phyloP scores from a whole-genome alignment of 2,329 filamentous ascomycete species.

The Ceratocystis variospora region DNA sequence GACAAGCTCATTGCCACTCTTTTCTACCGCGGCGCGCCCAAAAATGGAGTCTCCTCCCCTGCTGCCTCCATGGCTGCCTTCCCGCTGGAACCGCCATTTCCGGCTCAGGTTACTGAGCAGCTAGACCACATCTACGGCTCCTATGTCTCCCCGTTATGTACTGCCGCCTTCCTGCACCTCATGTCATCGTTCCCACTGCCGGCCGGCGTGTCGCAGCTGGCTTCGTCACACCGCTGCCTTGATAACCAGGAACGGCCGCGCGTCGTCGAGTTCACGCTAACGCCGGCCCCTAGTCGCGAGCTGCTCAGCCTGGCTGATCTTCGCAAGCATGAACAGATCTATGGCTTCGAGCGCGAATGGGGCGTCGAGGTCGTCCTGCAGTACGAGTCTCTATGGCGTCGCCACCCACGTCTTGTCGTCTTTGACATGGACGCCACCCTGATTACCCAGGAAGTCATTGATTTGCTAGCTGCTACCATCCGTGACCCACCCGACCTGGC shows the following conservation, averaged over 20 bases:
- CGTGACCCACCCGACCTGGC: slow-evolving; percentile 56
- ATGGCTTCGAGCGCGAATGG: slow-evolving; percentile 77
- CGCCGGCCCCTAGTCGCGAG: slow-evolving; percentile 44
- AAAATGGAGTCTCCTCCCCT: slow-evolving; percentile 37
- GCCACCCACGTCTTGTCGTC: slow-evolving; percentile 73
- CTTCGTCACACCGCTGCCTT: slow-evolving; percentile 51
- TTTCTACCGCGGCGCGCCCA: slow-evolving; percentile 40
- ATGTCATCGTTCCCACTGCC: slow-evolving; percentile 49
- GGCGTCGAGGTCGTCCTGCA: slow-evolving; percentile 75
- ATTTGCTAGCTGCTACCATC: slow-evolving; percentile 76
- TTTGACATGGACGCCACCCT: slow-evolving; percentile 99
- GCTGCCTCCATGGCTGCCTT: slow-evolving; percentile 44
- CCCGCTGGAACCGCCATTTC: slow-evolving; percentile 41
- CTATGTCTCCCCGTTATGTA: slow-evolving; percentile 50
- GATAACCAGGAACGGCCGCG: slow-evolving; percentile 45
- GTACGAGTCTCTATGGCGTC: slow-evolving; percentile 56
- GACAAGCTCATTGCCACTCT: slow-evolving; percentile 48
- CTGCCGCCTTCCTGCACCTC: slow-evolving; percentile 51
- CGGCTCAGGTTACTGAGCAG: slow-evolving; percentile 38
- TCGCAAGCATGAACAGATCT: slow-evolving; percentile 67
- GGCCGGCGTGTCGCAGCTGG: slow-evolving; percentile 37
- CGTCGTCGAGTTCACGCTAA: slow-evolving; percentile 53
- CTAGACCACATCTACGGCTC: slow-evolving; percentile 53
- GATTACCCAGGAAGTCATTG: slow-evolving; percentile 95
- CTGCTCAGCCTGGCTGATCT: slow-evolving; percentile 56